phyloP scores from a whole-genome alignment of 2,329 filamentous ascomycete genomes.

The Paecilomyces fulvus region DNA sequence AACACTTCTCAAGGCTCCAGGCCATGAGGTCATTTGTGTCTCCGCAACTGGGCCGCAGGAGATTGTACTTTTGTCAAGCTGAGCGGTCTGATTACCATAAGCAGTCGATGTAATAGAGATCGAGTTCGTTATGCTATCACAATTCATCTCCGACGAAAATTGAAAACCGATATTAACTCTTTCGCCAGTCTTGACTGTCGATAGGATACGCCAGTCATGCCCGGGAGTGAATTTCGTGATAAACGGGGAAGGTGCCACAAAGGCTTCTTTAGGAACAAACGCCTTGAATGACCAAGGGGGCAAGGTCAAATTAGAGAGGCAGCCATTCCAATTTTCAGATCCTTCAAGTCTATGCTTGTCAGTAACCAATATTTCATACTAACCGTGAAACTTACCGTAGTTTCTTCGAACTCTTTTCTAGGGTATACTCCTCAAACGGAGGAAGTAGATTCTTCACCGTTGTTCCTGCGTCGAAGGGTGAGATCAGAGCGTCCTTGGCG shows the following conservation, averaged over 20 bases:
- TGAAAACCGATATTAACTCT: conserved; percentile 41
- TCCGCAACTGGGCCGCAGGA: conserved; percentile 31
- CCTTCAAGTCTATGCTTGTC: conserved; percentile 25
- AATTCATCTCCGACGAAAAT: conserved; percentile 51
- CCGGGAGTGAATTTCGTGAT: conserved; percentile 50
- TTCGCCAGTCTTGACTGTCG: conserved; percentile 31
- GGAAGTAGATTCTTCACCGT: conserved; percentile 51
- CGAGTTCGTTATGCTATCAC: conserved; percentile 38
- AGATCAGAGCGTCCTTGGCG: conserved; percentile 38
- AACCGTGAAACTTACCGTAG: conserved; percentile 20
- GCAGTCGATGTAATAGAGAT: conserved; percentile 44
- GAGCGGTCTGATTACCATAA: conserved; percentile 31
- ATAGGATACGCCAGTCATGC: conserved; percentile 46
- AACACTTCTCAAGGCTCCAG: conserved; percentile 41
- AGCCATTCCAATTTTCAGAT: conserved; percentile 41
- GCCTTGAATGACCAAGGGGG: conserved; percentile 47
- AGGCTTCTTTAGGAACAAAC: conserved; percentile 44
- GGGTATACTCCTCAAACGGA: conserved; percentile 45
- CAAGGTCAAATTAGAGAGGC: conserved; percentile 42
- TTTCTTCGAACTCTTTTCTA: conserved; percentile 34
- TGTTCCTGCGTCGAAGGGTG: conserved; percentile 43
- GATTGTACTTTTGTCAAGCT: conserved; percentile 34
- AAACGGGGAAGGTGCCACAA: conserved; percentile 41
- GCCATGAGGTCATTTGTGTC: conserved; percentile 20
- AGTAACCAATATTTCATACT: not conserved